Conservation (phyloP, 75 land plant genomes). For the Cryptomeria japonica region DNA sequence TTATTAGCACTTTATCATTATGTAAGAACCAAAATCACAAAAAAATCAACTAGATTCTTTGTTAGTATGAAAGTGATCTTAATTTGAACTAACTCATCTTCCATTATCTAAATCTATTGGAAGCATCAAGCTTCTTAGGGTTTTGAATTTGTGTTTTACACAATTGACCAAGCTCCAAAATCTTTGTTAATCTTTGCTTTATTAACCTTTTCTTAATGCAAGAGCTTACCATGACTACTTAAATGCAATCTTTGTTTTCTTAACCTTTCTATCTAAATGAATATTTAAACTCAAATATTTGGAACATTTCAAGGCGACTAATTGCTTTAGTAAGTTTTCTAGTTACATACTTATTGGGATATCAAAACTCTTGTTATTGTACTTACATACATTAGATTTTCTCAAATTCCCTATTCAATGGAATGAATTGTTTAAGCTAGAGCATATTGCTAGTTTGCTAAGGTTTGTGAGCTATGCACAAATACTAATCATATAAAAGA, state of each 20-base stretch:
- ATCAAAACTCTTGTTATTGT: background rate
- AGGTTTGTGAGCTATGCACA: background rate
- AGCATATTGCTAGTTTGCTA: background rate
- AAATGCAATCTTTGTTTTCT: no score
- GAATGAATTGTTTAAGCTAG: background rate
- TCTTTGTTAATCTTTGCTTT: background rate
- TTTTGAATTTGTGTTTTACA: no score
- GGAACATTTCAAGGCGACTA: background rate
- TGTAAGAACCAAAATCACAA: no score
- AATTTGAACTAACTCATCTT: no score
- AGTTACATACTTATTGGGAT: background rate
- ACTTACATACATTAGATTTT: background rate
- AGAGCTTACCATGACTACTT: background rate
- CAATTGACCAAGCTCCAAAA: background rate
- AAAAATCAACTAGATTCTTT: no score
- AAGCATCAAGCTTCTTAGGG: no score
- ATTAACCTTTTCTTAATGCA: background rate
- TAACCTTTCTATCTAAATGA: no score
- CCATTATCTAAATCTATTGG: no score
- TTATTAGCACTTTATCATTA: no score
- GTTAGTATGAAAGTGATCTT: no score
- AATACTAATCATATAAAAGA: background rate
- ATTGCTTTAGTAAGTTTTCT: background rate
- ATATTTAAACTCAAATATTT: background rate
- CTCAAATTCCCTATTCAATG: no score